A percentile compares a stretch with the other conserved stretches of the same genome.
Conservation (phyloP, 768 basidiomycete genomes). For the Pisolithus sp. region DNA sequence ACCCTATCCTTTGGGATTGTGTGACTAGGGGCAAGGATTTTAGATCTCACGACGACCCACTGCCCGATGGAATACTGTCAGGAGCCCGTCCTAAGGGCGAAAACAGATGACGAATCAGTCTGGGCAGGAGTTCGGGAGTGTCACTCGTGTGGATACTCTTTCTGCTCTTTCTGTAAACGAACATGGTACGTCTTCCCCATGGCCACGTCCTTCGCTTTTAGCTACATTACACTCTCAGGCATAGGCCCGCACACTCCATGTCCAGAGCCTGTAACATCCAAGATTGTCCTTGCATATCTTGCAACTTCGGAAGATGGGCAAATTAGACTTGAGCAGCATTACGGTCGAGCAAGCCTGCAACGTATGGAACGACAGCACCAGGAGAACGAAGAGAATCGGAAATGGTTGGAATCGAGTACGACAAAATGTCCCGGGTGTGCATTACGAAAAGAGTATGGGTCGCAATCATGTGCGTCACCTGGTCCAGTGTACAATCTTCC, state of each 20-base stretch:
- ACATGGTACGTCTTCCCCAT: conserved; percentile 52
- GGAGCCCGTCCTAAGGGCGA: conserved; percentile 59
- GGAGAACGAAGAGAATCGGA: conserved; percentile 69
- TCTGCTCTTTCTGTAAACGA: conserved; percentile 76
- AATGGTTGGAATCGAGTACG: conserved; percentile 67
- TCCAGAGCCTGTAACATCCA: conserved; percentile 56
- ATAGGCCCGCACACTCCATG: conserved; percentile 74
- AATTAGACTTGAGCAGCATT: conserved; percentile 49
- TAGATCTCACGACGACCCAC: conserved; percentile 73
- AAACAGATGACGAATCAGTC: conserved; percentile 42
- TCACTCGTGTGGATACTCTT: conserved; percentile 63
- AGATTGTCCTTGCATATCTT: conserved; percentile 63
- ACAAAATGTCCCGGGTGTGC: conserved; percentile 69
- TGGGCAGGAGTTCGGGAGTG: conserved; percentile 75
- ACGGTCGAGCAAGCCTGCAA: conserved; percentile 55
- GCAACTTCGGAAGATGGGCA: conserved; percentile 46
- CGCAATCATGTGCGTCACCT: conserved; percentile 76
- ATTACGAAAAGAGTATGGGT: conserved; percentile 66
- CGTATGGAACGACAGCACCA: conserved; percentile 56
- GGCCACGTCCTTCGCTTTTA: neutral
- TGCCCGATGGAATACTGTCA: conserved; percentile 83
- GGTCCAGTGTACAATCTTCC: neutral
- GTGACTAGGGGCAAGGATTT: neutral
- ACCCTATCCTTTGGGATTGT: too few species aligned
- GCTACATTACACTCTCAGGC: conserved; percentile 44